Base-by-base conservation (phyloP, 2,329 filamentous ascomycete genomes). In the Exophiala oligosperma region DNA sequence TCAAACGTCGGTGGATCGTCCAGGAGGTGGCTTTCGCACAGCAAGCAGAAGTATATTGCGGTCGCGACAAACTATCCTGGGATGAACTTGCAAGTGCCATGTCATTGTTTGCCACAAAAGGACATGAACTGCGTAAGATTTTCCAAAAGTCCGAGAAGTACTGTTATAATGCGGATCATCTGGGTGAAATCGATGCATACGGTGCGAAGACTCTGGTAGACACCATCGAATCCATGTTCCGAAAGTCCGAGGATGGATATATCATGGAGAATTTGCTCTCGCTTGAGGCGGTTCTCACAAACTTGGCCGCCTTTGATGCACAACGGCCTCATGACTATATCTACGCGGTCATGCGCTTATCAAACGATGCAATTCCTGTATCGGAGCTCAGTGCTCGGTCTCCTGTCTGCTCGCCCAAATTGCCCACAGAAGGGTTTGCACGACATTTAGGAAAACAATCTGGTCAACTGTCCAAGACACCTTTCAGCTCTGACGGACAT, bases 271-370 rank as follows among this genome's bases (percentile, higher is more conserved):
- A 60, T 9, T 51, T 68, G 11, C 55, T 69, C 37, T 59, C 66
- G 7, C 49, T 69, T 1, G 68, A 70, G 48, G 59, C 54, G 8
- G 40, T 69, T 14, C 49, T 70, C 3, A 67, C 66, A 24, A 46
- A 43, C 21, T 50, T 65, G 12, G 52, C 62, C 3, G 51, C 54
- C 2, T 65, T 64, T n/a, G 52, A 65, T 21, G 62, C 63, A 6
- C n/a, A 21, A 12, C 24, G 52, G 4, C 62, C 62, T 12, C 59
- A 56, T 6, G 63, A 65, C 40, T 32, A 41, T 9, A 55, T 65
- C 11, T 65, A 64, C 52, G 62, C 63, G 2, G 44, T 65, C 23
- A 40, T 65, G n/a, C 51, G 54, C n/a, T 38, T 65, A 24, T 54
- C 63, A n/a, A 47, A 47, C 1, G 63, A 64, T 41, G 54, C 46